Percentiles rank a stretch among this genome's conserved stretches.
phyloP scores from a whole-genome alignment of 305 asterid genomes.

The Coffea humblotiana region DNA sequence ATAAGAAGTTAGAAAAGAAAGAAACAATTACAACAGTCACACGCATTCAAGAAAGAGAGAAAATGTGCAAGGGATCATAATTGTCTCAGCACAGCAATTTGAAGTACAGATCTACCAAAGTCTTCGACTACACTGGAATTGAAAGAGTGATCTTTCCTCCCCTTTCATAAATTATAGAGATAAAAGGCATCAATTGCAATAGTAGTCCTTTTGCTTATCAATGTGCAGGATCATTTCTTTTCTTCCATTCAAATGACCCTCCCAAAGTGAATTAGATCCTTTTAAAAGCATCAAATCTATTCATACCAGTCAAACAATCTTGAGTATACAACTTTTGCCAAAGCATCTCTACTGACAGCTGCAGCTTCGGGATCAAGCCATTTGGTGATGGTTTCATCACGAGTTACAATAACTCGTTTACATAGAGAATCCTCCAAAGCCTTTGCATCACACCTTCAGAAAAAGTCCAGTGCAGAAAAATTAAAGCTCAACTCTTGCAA shows the following conservation, averaged over 20 bases:
- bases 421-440: slow-evolving; percentile 94
- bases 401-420: slow-evolving; percentile 91
- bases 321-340: slow-evolving; percentile 92
- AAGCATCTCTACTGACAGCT: slow-evolving; percentile 83
- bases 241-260: not conserved
- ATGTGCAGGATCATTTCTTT: not conserved
- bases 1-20: not conserved
- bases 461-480: slow-evolving; percentile 8
- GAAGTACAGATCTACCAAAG: not conserved
- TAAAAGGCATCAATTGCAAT: not conserved
- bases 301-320: slow-evolving; percentile 92
- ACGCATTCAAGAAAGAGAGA: not conserved
- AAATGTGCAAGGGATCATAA: not conserved
- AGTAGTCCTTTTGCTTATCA: not conserved
- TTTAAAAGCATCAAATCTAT: slow-evolving; percentile 7
- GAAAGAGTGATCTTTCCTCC: not conserved
- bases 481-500: slow-evolving; percentile 3
- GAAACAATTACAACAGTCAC: not conserved
- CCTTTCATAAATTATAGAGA: not conserved
- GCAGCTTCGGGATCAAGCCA: slow-evolving; percentile 95
- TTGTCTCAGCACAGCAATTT: not conserved
- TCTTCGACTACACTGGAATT: not conserved
- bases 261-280: slow-evolving; percentile 10
- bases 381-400: slow-evolving; percentile 90
- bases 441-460: slow-evolving; percentile 82